phyloP scores from a whole-genome alignment of 192 early-diverging fungal genomes.

The Backusella mclennaniae region DNA sequence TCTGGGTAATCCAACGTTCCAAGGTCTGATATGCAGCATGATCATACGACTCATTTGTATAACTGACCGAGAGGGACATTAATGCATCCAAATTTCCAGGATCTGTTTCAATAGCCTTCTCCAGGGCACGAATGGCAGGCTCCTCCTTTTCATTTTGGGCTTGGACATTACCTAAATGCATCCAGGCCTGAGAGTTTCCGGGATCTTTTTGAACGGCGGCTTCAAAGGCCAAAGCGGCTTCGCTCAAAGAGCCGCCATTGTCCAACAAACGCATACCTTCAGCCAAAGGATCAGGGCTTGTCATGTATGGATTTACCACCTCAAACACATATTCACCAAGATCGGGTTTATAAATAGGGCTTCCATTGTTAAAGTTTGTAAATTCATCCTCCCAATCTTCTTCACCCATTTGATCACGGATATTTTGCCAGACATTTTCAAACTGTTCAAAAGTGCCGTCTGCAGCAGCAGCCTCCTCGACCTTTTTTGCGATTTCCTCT shows the following conservation, averaged over 20 bases:
- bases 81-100: conserved; percentile 62
- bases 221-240: conserved; percentile 91
- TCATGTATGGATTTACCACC: conserved; percentile 69
- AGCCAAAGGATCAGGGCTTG: conserved; percentile 56
- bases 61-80: conserved; percentile 87
- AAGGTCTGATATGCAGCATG: conserved; percentile 90
- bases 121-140: conserved; percentile 89
- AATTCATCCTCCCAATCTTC: conserved; percentile 52
- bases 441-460: conserved; percentile 41
- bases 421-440: conserved; percentile 52
- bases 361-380: conserved; percentile 42
- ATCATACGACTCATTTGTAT: conserved; percentile 94
- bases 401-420: conserved; percentile 12
- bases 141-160: conserved; percentile 99
- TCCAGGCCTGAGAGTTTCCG: conserved; percentile 81
- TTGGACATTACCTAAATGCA: conserved; percentile 86
- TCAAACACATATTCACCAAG: conserved; percentile 85
- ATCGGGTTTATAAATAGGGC: conserved; percentile 54
- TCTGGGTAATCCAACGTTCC: conserved; percentile 80
- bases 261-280: conserved; percentile 56
- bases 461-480: conserved; percentile 38
- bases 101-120: conserved; percentile 78
- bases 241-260: conserved; percentile 66
- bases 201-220: conserved; percentile 81
- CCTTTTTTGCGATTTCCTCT: conserved; percentile 37